Conservation (phyloP, 2,329 filamentous ascomycete genomes). For the Cryphonectria naterciae region DNA sequence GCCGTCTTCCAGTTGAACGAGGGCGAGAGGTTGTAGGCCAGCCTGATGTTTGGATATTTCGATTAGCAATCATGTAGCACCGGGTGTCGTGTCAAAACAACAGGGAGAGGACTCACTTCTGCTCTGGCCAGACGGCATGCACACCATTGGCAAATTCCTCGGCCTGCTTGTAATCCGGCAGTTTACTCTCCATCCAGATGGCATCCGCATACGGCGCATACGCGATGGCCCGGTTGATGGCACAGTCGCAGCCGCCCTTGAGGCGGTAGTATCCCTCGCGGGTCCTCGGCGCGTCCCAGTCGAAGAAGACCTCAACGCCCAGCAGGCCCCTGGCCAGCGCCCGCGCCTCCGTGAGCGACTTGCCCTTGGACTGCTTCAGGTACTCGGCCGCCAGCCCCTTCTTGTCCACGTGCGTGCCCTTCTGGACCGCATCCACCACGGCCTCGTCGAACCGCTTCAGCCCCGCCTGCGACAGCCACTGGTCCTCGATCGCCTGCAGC, state of each 20-base stretch:
- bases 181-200: slow-evolving; percentile 99
- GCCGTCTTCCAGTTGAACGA: slow-evolving; percentile 99
- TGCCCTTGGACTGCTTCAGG: slow-evolving; percentile 71
- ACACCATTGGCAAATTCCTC: slow-evolving; percentile 92
- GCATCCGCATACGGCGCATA: slow-evolving; percentile 93
- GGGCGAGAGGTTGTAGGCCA: slow-evolving; percentile 96
- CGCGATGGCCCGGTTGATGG: slow-evolving; percentile 85
- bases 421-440: slow-evolving; percentile 79
- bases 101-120: slow-evolving; percentile 72
- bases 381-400: slow-evolving; percentile 69
- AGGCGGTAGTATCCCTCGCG: slow-evolving; percentile 95
- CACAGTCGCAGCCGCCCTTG: slow-evolving; percentile 87
- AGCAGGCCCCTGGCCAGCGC: slow-evolving; percentile 77
- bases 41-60: slow-evolving; percentile 51
- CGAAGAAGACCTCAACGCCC: slow-evolving; percentile 82
- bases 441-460: slow-evolving; percentile 91
- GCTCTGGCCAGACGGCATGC: slow-evolving; percentile 91
- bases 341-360: slow-evolving; percentile 81
- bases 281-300: slow-evolving; percentile 94
- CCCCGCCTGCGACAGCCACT: slow-evolving; percentile 77
- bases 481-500: slow-evolving; percentile 90
- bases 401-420: slow-evolving; percentile 70
- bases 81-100: neutral
- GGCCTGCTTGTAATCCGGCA: slow-evolving; percentile 89
- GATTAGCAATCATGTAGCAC: neutral